Percentiles rank a stretch among this genome's conserved stretches.
These are phyloP conservation scores for Fonsecaea pugnacius DNA, from an alignment of 2,329 filamentous ascomycete species.

Conservation along the genomic window DNA sequence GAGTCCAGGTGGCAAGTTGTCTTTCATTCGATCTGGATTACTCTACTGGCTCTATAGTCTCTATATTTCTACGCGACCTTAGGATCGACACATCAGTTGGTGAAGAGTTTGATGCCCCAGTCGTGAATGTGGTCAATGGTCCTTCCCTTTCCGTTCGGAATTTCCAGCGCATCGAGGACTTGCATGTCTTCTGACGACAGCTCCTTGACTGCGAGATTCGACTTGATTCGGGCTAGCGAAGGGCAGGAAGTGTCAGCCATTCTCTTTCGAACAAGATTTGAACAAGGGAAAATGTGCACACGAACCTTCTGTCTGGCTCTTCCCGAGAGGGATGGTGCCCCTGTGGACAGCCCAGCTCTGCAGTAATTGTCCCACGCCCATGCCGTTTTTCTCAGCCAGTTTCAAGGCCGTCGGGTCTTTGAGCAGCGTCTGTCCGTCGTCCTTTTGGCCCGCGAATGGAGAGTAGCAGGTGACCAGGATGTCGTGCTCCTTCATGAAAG, in stretches of 20 bases:
- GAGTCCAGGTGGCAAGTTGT: not conserved
- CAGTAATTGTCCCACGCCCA: constrained; percentile 64
- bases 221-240: constrained; percentile 52
- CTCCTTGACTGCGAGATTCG: constrained; percentile 53
- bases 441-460: constrained; percentile 40
- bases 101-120: constrained; percentile 18
- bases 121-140: constrained; percentile 15
- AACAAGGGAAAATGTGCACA: not conserved
- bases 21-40: not conserved
- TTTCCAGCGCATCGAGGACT: constrained; percentile 55
- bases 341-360: constrained; percentile 69
- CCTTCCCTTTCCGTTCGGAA: constrained; percentile 21
- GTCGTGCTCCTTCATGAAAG: constrained; percentile 49
- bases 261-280: not conserved
- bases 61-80: not conserved
- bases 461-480: constrained; percentile 52
- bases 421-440: constrained; percentile 24
- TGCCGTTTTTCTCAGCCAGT: constrained; percentile 62
- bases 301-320: constrained; percentile 61
- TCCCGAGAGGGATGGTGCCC: constrained; percentile 70
- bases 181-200: constrained; percentile 63
- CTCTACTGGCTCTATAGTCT: not conserved
- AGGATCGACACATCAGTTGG: not conserved
- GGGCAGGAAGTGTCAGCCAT: not conserved
- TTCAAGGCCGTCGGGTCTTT: constrained; percentile 63